phyloP scores from a whole-genome alignment of 2,329 filamentous ascomycete genomes.

The Colletotrichum noveboracense region DNA sequence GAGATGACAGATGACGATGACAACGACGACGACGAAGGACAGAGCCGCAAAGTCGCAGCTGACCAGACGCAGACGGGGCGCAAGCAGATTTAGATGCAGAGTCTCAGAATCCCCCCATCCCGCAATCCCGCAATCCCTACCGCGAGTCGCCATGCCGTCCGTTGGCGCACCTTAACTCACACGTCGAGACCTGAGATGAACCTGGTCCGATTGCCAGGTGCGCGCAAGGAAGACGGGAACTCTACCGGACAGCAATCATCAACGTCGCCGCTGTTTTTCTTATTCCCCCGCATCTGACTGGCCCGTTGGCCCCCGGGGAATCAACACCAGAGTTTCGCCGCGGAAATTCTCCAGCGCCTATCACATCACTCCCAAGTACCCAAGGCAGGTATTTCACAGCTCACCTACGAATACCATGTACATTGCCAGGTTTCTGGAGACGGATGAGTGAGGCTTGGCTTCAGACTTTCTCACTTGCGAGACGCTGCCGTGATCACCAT shows the following conservation, averaged over 20 bases:
- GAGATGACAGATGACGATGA: not conserved
- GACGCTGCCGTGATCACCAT: not conserved
- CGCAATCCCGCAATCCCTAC: not conserved
- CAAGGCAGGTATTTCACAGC: too few relatives aligned
- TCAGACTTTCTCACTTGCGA: not conserved
- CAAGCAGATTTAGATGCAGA: not conserved
- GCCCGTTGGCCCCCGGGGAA: not conserved
- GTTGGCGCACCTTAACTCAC: not conserved
- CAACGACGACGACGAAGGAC: not conserved
- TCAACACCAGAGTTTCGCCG: not conserved
- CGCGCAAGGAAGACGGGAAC: not conserved
- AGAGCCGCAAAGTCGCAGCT: not conserved
- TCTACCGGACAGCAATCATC: not conserved
- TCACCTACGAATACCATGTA: not conserved
- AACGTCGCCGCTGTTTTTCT: not conserved
- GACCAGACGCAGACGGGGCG: not conserved
- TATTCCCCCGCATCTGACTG: not conserved
- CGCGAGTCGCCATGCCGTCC: not conserved
- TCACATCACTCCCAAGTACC: not conserved
- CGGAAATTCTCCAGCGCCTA: not conserved
- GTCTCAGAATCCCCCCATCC: not conserved
- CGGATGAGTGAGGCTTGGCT: not conserved
- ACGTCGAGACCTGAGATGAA: slow-evolving; percentile 20
- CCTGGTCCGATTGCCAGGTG: slow-evolving; percentile 6
- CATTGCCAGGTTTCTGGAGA: not conserved